A percentile compares a stretch with the other conserved stretches of the same genome.
Evolutionary conservation across 768 basidiomycete species (phyloP).

Genomic region (Hysterangium stoloniferum): DNA sequence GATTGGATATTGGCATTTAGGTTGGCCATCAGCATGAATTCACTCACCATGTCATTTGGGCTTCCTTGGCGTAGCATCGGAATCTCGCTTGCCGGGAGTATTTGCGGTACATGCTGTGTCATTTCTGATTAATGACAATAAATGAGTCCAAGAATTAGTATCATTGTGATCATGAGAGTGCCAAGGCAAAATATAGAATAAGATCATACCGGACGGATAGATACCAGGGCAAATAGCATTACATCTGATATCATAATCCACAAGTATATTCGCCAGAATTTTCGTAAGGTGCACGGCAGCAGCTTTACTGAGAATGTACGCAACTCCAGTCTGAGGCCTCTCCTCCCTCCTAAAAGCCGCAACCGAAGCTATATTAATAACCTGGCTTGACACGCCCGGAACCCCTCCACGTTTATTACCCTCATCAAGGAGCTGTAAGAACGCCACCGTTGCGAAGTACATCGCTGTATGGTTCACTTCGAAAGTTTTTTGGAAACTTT

Average conservation of each 20-base stretch:
- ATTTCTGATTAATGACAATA: conserved; percentile 9
- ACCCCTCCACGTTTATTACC: conserved; percentile 42
- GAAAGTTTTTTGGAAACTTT: conserved; percentile 59
- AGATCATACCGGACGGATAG: conserved; percentile 47
- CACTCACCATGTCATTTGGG: conserved; percentile 4
- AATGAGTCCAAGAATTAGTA: not conserved
- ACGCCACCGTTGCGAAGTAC: conserved; percentile 74
- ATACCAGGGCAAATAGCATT: conserved; percentile 72
- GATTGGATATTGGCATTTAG: not conserved
- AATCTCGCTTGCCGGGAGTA: not conserved
- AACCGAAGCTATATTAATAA: conserved; percentile 63
- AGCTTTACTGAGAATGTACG: conserved; percentile 72
- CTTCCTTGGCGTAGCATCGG: conserved; percentile 5
- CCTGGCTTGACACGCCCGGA: conserved; percentile 44
- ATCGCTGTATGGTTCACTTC: conserved; percentile 62
- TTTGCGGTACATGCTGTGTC: conserved; percentile 6
- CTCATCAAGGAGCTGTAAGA: conserved; percentile 69
- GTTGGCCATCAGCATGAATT: not conserved
- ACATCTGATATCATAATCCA: conserved; percentile 53
- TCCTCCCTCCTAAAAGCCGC: conserved; percentile 58
- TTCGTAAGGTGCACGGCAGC: conserved; percentile 73
- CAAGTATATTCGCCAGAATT: conserved; percentile 61
- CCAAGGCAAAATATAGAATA: not conserved
- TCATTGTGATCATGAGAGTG: not conserved
- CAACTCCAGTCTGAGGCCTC: conserved; percentile 33